phyloP scores from a whole-genome alignment of 257 asterid species.

The Mitragyna speciosa region DNA sequence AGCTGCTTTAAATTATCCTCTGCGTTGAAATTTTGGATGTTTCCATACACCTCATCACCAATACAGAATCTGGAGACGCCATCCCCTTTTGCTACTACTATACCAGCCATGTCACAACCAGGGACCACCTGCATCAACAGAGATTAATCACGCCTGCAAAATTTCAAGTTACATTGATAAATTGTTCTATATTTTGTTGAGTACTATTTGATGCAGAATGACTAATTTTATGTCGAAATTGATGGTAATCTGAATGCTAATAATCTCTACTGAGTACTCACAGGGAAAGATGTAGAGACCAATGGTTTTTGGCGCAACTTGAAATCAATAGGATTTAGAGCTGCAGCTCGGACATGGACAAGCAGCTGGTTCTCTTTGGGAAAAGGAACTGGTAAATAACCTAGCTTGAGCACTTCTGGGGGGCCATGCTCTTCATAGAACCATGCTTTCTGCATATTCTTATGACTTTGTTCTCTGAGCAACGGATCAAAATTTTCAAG shows the following conservation, averaged over 20 bases:
- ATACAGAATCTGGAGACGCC: slow-evolving; percentile 22
- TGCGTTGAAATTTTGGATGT: slow-evolving; percentile 44
- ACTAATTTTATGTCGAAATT: neutral
- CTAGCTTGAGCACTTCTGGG: slow-evolving; percentile 51
- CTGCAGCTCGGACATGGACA: slow-evolving; percentile 55
- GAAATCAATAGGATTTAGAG: slow-evolving; percentile 64
- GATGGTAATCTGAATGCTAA: neutral
- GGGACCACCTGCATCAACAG: slow-evolving; percentile 48
- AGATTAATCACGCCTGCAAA: neutral
- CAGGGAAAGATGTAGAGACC: slow-evolving; percentile 41
- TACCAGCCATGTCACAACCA: slow-evolving; percentile 73
- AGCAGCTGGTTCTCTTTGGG: slow-evolving; percentile 50
- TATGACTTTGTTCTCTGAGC: neutral
- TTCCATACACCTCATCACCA: slow-evolving; percentile 63
- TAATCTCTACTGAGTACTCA: slow-evolving; percentile 20
- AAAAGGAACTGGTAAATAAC: slow-evolving; percentile 43
- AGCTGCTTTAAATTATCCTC: slow-evolving; percentile 37
- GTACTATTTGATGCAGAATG: too few species aligned
- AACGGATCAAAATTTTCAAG: neutral
- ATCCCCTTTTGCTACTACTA: slow-evolving; percentile 48
- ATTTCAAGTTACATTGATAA: neutral
- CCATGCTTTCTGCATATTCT: slow-evolving; percentile 63
- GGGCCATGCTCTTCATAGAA: slow-evolving; percentile 56
- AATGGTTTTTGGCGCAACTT: slow-evolving; percentile 50
- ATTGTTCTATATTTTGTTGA: neutral